A percentile compares a stretch with the other conserved stretches of the same genome.
phyloP scores from a whole-genome alignment of 129 eudicot species.

The Erigeron canadensis region DNA sequence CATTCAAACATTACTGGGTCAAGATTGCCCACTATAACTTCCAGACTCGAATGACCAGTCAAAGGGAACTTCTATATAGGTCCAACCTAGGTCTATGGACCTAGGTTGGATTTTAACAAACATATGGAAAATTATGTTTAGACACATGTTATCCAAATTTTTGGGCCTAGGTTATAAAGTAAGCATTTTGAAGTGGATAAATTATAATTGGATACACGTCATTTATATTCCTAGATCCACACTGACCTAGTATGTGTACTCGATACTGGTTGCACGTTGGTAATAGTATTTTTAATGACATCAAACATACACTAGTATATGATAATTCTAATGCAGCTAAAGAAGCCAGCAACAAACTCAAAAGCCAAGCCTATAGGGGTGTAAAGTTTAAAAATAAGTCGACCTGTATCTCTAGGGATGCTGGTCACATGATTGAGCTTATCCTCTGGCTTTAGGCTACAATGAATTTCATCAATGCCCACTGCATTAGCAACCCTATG shows the following conservation, averaged over 20 bases:
- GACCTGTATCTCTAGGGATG: constrained; percentile 87
- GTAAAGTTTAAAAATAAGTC: not conserved
- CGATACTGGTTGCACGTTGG: not conserved
- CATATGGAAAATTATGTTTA: too few species aligned
- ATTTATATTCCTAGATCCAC: too few species aligned
- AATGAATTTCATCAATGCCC: constrained; percentile 81
- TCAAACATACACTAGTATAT: not conserved
- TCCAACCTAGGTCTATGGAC: too few species aligned
- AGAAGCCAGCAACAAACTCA: not conserved
- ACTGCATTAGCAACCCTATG: constrained; percentile 86
- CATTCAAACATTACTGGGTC: not conserved
- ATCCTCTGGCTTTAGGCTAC: constrained; percentile 92
- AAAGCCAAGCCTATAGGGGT: not conserved
- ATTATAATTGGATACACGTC: too few species aligned
- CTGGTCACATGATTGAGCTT: constrained; percentile 86
- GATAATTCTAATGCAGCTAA: not conserved
- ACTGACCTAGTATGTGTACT: not conserved
- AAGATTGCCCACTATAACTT: not conserved
- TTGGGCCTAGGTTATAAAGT: too few species aligned
- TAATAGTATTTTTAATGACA: not conserved
- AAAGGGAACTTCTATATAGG: too few species aligned
- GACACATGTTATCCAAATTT: too few species aligned
- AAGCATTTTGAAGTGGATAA: too few species aligned
- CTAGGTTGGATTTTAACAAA: too few species aligned
- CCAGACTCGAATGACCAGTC: not conserved